Percentiles rank a stretch among this genome's conserved stretches.
phyloP scores from a whole-genome alignment of 768 basidiomycete genomes.

The Bullera alba region DNA sequence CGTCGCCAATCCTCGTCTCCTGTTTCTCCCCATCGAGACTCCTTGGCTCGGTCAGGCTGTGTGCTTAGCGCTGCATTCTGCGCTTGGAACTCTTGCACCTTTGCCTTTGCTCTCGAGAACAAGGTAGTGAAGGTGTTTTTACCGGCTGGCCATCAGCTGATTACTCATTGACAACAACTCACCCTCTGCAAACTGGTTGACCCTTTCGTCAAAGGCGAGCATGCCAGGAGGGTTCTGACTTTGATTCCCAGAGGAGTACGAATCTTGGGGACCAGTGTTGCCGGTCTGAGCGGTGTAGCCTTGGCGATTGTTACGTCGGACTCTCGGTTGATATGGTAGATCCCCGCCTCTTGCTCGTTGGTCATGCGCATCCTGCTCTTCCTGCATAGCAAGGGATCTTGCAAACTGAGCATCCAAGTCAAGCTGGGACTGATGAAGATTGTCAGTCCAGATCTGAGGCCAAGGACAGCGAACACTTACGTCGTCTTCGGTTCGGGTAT shows the following conservation, averaged over 20 bases:
- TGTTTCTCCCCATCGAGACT: conserved; percentile 1
- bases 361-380: conserved; percentile 21
- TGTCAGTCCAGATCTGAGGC: neutral
- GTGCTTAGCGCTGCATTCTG: conserved; percentile 11
- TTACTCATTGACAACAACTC: conserved; percentile 3
- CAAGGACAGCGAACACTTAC: conserved; percentile 18
- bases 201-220: conserved; percentile 39
- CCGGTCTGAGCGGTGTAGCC: conserved; percentile 6
- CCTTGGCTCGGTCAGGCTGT: neutral
- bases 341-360: neutral
- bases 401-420: conserved; percentile 45
- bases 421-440: conserved; percentile 31
- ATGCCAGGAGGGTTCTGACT: conserved; percentile 31
- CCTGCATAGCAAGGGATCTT: conserved; percentile 41
- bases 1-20: neutral
- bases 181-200: conserved; percentile 41
- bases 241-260: too few species aligned
- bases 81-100: conserved; percentile 39
- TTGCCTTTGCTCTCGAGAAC: conserved; percentile 33
- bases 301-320: conserved; percentile 16
- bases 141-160: conserved; percentile 22
- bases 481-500: conserved; percentile 21
- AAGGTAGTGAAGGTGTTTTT: conserved; percentile 44
- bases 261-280: neutral
- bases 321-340: conserved; percentile 44